Evolutionary conservation across 1,139 yeast genomes (phyloP).

Genomic region (Lodderomyces parapsilosis): DNA sequence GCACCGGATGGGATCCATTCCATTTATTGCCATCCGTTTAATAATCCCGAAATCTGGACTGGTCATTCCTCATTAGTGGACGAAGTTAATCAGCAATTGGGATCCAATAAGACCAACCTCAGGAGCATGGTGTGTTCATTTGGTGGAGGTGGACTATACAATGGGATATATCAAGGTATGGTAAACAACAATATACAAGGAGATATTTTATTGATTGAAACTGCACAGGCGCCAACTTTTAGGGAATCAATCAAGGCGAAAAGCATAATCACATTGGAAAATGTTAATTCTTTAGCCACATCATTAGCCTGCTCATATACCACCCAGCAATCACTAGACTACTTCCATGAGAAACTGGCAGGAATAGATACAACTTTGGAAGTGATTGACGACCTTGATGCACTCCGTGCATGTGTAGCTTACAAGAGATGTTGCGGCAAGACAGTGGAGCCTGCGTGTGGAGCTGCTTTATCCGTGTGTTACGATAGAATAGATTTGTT

Average conservation of each 20-base stretch:
- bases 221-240: slow-evolving; percentile 60
- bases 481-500: slow-evolving; percentile 39
- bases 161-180: slow-evolving; percentile 61
- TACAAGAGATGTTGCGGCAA: slow-evolving; percentile 50
- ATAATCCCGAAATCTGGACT: slow-evolving; percentile 62
- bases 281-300: slow-evolving; percentile 57
- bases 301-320: slow-evolving; percentile 61
- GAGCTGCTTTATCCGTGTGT: slow-evolving; percentile 59
- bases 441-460: slow-evolving; percentile 75
- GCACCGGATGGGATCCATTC: slow-evolving; percentile 30
- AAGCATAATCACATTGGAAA: slow-evolving; percentile 41
- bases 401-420: slow-evolving; percentile 48
- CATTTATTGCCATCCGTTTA: slow-evolving; percentile 72
- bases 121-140: slow-evolving; percentile 65
- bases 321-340: slow-evolving; percentile 44
- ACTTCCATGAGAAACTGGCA: slow-evolving; percentile 30
- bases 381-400: slow-evolving; percentile 54
- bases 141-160: slow-evolving; percentile 76
- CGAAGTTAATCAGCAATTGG: slow-evolving; percentile 50
- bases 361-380: slow-evolving; percentile 35
- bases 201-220: slow-evolving; percentile 57
- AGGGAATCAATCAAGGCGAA: slow-evolving; percentile 46
- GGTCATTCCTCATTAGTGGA: slow-evolving; percentile 64
- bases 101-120: slow-evolving; percentile 27
- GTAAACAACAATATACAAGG: slow-evolving; percentile 38